Evolutionary conservation across 306 rosid species (phyloP).

Genomic region (Dryas octopetala): DNA sequence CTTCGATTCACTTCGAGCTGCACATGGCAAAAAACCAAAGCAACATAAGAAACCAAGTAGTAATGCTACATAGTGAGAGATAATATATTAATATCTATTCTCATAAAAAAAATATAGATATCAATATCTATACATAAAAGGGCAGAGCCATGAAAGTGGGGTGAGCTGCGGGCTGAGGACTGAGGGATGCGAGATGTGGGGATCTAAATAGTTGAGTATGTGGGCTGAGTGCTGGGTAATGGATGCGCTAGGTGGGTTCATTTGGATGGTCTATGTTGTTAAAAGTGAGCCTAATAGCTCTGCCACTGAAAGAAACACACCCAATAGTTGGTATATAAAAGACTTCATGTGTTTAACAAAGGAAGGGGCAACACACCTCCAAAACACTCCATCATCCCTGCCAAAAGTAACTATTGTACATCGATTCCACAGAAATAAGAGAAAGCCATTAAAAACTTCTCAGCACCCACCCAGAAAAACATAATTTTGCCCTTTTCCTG

Average conservation of each 20-base stretch:
- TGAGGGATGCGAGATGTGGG: neutral
- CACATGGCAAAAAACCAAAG: slow-evolving; percentile 18
- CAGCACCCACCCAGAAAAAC: neutral
- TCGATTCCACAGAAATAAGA: neutral
- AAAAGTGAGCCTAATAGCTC: neutral
- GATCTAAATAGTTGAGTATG: neutral
- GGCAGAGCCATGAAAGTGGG: neutral
- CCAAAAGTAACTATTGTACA: neutral
- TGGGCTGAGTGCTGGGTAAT: neutral
- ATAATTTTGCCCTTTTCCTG: neutral
- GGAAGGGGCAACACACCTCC: neutral
- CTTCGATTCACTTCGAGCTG: slow-evolving; percentile 75
- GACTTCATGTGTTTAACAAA: neutral
- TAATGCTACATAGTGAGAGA: neutral
- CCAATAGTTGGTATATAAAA: neutral
- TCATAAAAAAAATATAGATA: neutral
- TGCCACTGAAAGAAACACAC: neutral
- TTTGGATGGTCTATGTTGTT: neutral
- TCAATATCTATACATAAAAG: neutral
- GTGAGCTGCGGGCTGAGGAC: neutral
- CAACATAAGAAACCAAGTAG: slow-evolving; percentile 28
- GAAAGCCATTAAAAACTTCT: neutral
- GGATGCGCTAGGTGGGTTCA: neutral
- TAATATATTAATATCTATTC: neutral
- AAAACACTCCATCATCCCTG: neutral